phyloP scores from a whole-genome alignment of 2,329 filamentous ascomycete genomes.

The Xylariaceae sp. region DNA sequence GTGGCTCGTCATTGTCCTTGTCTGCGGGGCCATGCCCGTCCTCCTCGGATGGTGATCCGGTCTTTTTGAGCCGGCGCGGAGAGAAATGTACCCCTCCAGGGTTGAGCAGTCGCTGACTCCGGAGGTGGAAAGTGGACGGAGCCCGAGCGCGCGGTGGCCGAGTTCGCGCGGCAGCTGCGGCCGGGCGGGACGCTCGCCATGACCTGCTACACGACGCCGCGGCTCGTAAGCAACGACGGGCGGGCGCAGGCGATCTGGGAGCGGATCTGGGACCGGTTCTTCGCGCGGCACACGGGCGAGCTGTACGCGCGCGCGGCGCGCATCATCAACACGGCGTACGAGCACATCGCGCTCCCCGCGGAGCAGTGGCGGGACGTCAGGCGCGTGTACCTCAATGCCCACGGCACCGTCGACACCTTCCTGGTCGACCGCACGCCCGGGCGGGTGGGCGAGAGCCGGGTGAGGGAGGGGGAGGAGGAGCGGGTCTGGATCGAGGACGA shows the following conservation, averaged over 20 bases:
- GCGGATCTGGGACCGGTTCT: constrained; percentile 4
- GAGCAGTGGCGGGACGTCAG: constrained; percentile 9
- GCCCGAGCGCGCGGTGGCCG: constrained; percentile 9
- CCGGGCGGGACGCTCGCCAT: constrained; percentile 16
- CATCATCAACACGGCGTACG: constrained; percentile 7
- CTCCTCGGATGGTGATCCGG: no score
- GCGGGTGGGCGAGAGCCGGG: constrained; percentile 3
- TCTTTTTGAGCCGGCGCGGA: no score
- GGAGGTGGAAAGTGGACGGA: no score
- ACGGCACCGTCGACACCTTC: constrained; percentile 2
- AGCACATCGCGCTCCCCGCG: constrained; percentile 10
- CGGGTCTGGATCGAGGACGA: constrained; percentile 11
- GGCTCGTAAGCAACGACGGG: constrained; percentile 6
- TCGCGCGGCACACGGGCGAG: not conserved
- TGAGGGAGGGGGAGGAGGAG: constrained; percentile 9
- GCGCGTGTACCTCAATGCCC: constrained; percentile 14
- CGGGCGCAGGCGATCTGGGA: constrained; percentile 6
- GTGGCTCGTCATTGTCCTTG: no score
- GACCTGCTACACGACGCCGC: constrained; percentile 11
- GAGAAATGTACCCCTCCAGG: no score
- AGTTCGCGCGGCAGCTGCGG: constrained; percentile 16
- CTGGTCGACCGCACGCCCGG: constrained; percentile 2
- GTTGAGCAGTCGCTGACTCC: no score
- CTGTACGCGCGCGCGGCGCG: constrained; percentile 1
- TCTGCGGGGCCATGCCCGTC: no score